Percentiles rank a stretch among this genome's conserved stretches.
phyloP scores from a whole-genome alignment of 2,329 filamentous ascomycete species.

The Intubia oerlemansii region DNA sequence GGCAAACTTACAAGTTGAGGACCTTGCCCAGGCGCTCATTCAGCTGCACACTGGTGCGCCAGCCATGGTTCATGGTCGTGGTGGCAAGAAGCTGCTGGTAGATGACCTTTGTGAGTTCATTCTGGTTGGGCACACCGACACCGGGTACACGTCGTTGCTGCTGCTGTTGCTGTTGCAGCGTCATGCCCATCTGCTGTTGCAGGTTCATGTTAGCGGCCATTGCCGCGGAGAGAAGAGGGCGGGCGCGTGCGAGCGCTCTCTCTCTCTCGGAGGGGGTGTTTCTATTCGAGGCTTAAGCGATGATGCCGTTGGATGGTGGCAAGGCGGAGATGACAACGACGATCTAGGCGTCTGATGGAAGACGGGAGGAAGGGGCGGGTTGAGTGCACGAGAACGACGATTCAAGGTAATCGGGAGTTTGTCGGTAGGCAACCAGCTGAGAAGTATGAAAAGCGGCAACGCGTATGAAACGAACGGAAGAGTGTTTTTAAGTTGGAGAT shows the following conservation, averaged over 20 bases:
- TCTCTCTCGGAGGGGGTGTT: too few relatives aligned
- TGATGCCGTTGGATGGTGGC: background rate
- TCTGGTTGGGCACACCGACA: constrained; percentile 16
- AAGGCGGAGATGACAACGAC: background rate
- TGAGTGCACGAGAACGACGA: too few relatives aligned
- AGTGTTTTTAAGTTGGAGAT: too few relatives aligned
- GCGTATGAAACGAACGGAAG: too few relatives aligned
- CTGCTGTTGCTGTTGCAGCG: constrained; percentile 16
- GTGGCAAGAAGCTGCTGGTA: constrained; percentile 11
- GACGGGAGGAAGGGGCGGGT: too few relatives aligned
- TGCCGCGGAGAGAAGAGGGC: constrained; percentile 15
- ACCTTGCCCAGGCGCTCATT: constrained; percentile 21
- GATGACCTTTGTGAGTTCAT: constrained; percentile 12
- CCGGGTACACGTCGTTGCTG: constrained; percentile 17
- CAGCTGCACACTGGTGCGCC: constrained; percentile 18
- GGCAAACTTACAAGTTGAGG: constrained; percentile 19
- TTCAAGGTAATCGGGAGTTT: too few relatives aligned
- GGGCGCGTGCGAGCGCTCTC: too few relatives aligned
- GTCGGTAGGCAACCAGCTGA: too few relatives aligned
- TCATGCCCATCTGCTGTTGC: constrained; percentile 27
- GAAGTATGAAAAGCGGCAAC: too few relatives aligned
- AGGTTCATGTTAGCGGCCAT: constrained; percentile 35
- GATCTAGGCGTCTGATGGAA: background rate
- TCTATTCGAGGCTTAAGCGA: too few relatives aligned
- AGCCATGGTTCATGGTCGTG: constrained; percentile 14